These are phyloP conservation scores for Alnus glutinosa DNA, from an alignment of 306 rosid species.

Conservation along the genomic window DNA sequence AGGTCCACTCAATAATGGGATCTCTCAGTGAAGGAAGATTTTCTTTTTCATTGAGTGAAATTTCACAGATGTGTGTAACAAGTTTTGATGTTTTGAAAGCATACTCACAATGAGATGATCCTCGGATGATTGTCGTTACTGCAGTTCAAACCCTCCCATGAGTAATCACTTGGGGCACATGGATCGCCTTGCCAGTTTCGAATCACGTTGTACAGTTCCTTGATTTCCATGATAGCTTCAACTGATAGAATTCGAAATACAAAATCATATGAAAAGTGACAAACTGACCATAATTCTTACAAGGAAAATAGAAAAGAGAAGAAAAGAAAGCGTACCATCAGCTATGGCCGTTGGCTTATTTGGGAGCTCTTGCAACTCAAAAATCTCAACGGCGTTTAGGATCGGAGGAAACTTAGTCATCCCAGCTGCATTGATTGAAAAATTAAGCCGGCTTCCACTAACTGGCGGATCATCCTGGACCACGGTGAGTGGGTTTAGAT, in stretches of 20 bases:
- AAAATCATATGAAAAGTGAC: not conserved
- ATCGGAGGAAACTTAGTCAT: constrained; percentile 51
- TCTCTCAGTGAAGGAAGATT: too few relatives aligned
- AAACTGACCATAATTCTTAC: too few relatives aligned
- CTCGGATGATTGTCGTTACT: constrained; percentile 13
- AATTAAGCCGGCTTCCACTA: not conserved
- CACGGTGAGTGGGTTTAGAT: constrained; percentile 27
- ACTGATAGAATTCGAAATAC: constrained; percentile 12
- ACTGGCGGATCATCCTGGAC: not conserved
- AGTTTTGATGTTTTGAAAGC: not conserved
- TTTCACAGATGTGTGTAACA: not conserved
- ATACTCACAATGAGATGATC: not conserved
- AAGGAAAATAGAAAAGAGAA: not conserved
- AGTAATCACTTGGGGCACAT: constrained; percentile 24
- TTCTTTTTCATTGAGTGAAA: not conserved
- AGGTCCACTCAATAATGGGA: too few relatives aligned
- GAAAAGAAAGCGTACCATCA: not conserved
- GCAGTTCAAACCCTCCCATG: constrained; percentile 38
- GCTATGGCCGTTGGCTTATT: constrained; percentile 8
- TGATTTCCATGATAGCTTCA: constrained; percentile 26
- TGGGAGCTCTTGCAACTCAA: not conserved
- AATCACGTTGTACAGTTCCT: constrained; percentile 18
- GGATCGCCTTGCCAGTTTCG: constrained; percentile 52
- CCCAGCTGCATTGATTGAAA: constrained; percentile 5
- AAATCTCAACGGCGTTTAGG: constrained; percentile 48